A percentile compares a stretch with the other conserved stretches of the same genome.
phyloP scores from a whole-genome alignment of 176 grass and related monocot species.

The Ampelocalamus luodianensis region DNA sequence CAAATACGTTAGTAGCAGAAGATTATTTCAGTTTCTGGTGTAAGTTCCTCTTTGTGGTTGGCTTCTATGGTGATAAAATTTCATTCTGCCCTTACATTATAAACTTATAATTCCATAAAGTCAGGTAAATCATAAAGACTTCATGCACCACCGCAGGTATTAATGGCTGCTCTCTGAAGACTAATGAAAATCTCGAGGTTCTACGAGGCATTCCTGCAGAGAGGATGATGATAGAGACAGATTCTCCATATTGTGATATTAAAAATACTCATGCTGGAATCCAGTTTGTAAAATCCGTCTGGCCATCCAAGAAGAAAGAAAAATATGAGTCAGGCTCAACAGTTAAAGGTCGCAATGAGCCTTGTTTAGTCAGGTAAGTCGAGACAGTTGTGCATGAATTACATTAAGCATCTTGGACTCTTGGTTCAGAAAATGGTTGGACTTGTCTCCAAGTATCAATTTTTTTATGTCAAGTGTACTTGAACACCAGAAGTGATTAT shows the following conservation, averaged over 20 bases:
- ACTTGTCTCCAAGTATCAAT: background rate
- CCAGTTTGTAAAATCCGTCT: slow-evolving; percentile 80
- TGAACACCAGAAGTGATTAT: background rate
- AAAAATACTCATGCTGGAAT: slow-evolving; percentile 92
- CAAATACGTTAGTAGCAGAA: slow-evolving; percentile 18
- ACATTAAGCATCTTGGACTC: background rate
- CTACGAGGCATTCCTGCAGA: slow-evolving; percentile 75
- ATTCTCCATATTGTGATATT: slow-evolving; percentile 96
- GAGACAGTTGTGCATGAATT: background rate
- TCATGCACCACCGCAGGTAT: slow-evolving; percentile 58
- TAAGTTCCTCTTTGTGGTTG: background rate
- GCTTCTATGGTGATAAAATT: slow-evolving; percentile 18
- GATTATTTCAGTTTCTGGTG: background rate
- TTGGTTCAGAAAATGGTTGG: background rate
- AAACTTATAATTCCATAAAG: background rate
- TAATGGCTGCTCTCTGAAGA: slow-evolving; percentile 92
- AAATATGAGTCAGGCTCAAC: slow-evolving; percentile 72
- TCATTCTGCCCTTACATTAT: background rate
- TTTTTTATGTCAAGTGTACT: background rate
- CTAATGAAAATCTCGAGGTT: slow-evolving; percentile 81
- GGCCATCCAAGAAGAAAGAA: slow-evolving; percentile 96
- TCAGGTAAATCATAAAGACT: background rate
- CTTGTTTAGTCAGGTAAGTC: slow-evolving; percentile 86
- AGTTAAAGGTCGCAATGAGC: slow-evolving; percentile 90
- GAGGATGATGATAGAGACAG: slow-evolving; percentile 96